phyloP scores from a whole-genome alignment of 108 stramenopile genomes.

The Skeletonema potamos region DNA sequence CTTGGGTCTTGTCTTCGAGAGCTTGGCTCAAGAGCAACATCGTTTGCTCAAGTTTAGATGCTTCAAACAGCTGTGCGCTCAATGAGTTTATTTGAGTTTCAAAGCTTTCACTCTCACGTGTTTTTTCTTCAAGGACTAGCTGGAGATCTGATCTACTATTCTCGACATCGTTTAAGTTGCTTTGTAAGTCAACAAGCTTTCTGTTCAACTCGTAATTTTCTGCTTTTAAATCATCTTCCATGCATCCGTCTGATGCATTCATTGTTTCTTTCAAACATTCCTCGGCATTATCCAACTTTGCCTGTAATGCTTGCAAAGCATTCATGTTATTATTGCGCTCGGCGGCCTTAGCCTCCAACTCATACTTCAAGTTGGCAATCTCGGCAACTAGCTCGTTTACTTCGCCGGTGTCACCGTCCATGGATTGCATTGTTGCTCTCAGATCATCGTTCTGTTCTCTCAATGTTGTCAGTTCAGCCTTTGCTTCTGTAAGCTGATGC shows the following conservation, averaged over 20 bases:
- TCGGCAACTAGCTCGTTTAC: conserved; percentile 28
- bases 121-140: conserved; percentile 16
- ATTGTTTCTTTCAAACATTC: conserved; percentile 1
- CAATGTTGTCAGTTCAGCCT: background rate
- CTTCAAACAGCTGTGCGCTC: conserved; percentile 3
- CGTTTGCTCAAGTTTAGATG: conserved; percentile 16
- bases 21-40: conserved; percentile 4
- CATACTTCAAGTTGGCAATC: conserved; percentile 35
- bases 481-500: background rate
- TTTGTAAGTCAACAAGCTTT: conserved; percentile 13
- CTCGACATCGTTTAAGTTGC: conserved; percentile 8
- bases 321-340: conserved; percentile 19
- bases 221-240: conserved; percentile 7
- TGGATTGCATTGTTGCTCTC: conserved; percentile 23
- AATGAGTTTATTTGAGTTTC: conserved; percentile 18
- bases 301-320: conserved; percentile 24
- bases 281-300: conserved; percentile 27
- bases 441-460: conserved; percentile 19
- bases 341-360: conserved; percentile 18
- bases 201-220: conserved; percentile 25
- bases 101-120: background rate
- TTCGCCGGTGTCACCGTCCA: conserved; percentile 24
- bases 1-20: conserved; percentile 17
- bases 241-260: background rate
- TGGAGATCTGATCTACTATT: conserved; percentile 22